Percentiles rank a stretch among this genome's conserved stretches.
phyloP scores from a whole-genome alignment of 768 basidiomycete genomes.

The Coprinopsis cinerea region DNA sequence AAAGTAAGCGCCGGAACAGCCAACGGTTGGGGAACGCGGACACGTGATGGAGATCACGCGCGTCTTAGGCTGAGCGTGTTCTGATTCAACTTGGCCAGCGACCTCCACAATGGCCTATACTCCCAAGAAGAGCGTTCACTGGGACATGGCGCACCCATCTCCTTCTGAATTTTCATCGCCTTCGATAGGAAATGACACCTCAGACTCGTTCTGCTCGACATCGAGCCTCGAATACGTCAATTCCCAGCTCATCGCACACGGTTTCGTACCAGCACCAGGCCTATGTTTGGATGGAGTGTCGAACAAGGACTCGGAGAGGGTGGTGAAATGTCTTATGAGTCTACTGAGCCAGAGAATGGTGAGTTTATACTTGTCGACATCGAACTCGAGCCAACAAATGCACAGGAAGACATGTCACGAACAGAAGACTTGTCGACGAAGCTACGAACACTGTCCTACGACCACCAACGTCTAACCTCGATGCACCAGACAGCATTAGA shows the following conservation, averaged over 20 bases:
- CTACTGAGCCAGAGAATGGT: conserved; percentile 78
- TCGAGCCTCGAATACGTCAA: conserved; percentile 77
- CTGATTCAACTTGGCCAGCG: conserved; percentile 3
- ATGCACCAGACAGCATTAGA: conserved; percentile 60
- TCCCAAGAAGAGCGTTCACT: conserved; percentile 46
- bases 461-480: conserved; percentile 66
- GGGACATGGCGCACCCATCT: conserved; percentile 43
- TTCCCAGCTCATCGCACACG: conserved; percentile 77
- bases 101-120: conserved; percentile 30
- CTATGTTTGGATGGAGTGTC: conserved; percentile 62
- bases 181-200: conserved; percentile 33
- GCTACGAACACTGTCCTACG: conserved; percentile 71
- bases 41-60: conserved; percentile 10
- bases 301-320: conserved; percentile 44
- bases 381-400: conserved; percentile 4
- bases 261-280: conserved; percentile 60
- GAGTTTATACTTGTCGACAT: too few relatives aligned
- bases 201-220: conserved; percentile 44
- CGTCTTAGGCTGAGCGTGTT: conserved; percentile 5
- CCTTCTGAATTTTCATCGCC: conserved; percentile 38
- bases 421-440: conserved; percentile 74
- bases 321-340: conserved; percentile 70
- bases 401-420: conserved; percentile 66
- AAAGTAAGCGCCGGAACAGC: too few relatives aligned
- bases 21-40: conserved; percentile 3